Percentiles rank a stretch among this genome's conserved stretches.
Evolutionary conservation across 2,329 filamentous ascomycete species (phyloP).

Genomic region (Sphaceloma murrayae): DNA sequence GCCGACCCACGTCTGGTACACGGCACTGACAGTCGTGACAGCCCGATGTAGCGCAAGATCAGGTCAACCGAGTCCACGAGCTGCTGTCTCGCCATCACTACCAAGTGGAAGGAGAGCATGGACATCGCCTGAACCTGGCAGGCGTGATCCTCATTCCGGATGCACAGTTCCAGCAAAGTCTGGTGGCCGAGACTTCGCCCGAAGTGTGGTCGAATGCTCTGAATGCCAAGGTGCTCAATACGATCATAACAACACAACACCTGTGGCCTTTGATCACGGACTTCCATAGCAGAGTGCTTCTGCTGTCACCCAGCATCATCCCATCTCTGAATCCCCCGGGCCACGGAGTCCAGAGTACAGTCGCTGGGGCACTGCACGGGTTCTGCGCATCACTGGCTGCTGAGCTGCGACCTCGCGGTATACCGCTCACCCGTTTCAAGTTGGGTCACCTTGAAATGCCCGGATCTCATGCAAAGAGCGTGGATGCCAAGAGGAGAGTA

Average conservation of each 20-base stretch:
- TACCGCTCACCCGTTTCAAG: constrained; percentile 78
- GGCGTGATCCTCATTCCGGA: constrained; percentile 76
- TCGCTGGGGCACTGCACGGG: constrained; percentile 77
- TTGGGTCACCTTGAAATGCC: constrained; percentile 85
- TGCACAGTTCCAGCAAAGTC: constrained; percentile 58
- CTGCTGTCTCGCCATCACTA: constrained; percentile 66
- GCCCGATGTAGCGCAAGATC: constrained; percentile 58
- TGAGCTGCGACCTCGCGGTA: constrained; percentile 65
- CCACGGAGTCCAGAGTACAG: constrained; percentile 74
- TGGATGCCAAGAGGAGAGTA: constrained; percentile 35
- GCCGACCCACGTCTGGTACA: neutral
- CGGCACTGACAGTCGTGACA: constrained; percentile 30
- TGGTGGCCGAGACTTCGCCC: constrained; percentile 74
- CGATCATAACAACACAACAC: constrained; percentile 77
- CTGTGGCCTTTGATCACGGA: constrained; percentile 54
- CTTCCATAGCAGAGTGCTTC: constrained; percentile 56
- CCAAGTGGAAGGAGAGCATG: constrained; percentile 64
- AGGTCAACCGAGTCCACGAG: constrained; percentile 60
- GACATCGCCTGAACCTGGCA: constrained; percentile 66
- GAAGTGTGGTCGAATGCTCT: constrained; percentile 81
- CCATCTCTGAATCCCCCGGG: constrained; percentile 70
- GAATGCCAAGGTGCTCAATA: constrained; percentile 83
- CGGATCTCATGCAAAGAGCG: constrained; percentile 33
- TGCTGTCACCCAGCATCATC: constrained; percentile 72
- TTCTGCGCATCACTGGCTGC: constrained; percentile 72